A percentile compares a stretch with the other conserved stretches of the same genome.
Conservation (phyloP, 306 rosid genomes). For the Pyrus pyrifolia region DNA sequence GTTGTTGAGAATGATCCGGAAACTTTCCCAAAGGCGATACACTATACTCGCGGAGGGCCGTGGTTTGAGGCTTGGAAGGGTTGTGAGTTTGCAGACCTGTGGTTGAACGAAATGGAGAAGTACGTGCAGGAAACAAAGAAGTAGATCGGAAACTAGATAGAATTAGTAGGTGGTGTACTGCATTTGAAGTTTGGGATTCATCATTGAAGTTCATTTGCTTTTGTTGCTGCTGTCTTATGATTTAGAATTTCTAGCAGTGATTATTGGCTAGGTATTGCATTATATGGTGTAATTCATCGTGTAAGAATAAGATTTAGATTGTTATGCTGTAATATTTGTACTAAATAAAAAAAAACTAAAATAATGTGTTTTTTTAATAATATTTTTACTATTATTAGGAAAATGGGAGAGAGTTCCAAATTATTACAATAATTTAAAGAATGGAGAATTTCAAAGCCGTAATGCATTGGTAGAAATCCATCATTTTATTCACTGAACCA, state of each 20-base stretch:
- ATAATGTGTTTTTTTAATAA: no score
- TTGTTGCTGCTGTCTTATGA: no score
- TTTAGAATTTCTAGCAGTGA: no score
- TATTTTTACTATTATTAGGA: no score
- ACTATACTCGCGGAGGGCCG: slow-evolving; percentile 65
- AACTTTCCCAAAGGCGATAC: slow-evolving; percentile 49
- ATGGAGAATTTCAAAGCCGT: no score
- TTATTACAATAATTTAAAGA: no score
- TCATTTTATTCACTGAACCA: no score
- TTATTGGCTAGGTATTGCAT: not conserved
- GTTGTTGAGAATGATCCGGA: slow-evolving; percentile 31
- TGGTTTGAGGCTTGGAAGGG: slow-evolving; percentile 62
- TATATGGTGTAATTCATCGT: not conserved
- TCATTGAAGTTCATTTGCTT: not conserved
- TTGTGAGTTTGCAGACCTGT: slow-evolving; percentile 55
- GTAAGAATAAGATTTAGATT: not conserved
- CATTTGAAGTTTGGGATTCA: not conserved
- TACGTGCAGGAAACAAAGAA: slow-evolving; percentile 28
- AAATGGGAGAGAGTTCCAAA: no score
- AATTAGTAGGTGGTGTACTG: not conserved
- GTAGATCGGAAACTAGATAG: not conserved
- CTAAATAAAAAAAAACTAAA: no score
- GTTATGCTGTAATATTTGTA: not conserved
- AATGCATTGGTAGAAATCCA: no score
- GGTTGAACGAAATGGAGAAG: slow-evolving; percentile 50